These are phyloP conservation scores for Phytophthora syringae DNA, from an alignment of 352 stramenopile genomes.

Conservation along the genomic window DNA sequence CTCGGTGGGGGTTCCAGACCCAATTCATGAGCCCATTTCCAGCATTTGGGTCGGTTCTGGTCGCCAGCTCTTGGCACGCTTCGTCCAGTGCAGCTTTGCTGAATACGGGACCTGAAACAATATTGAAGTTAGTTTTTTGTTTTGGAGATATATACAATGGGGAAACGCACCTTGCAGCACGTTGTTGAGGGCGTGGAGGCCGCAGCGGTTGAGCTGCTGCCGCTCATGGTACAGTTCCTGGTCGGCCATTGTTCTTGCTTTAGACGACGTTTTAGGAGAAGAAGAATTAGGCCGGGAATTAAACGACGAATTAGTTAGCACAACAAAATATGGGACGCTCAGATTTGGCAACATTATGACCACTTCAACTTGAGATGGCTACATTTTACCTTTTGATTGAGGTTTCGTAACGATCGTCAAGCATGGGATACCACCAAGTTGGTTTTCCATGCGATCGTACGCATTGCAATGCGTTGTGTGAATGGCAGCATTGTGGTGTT, in stretches of 20 bases:
- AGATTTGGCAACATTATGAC: too few relatives aligned
- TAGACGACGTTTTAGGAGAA: too few relatives aligned
- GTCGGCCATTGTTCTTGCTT: conserved; percentile 14
- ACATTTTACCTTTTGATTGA: conserved; percentile 10
- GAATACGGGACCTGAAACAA: conserved; percentile 49
- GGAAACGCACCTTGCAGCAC: conserved; percentile 59
- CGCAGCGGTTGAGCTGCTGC: conserved; percentile 78
- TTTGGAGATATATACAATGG: not conserved
- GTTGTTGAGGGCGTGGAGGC: conserved; percentile 86
- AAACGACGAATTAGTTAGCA: too few relatives aligned
- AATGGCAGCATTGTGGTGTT: conserved; percentile 27
- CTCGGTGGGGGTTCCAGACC: conserved; percentile 70
- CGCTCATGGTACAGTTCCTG: conserved; percentile 70
- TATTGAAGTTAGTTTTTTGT: conserved; percentile 1
- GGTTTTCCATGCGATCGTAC: conserved; percentile 31
- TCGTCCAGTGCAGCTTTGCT: conserved; percentile 55
- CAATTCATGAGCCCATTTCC: conserved; percentile 27
- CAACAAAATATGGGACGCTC: too few relatives aligned
- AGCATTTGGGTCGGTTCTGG: conserved; percentile 13
- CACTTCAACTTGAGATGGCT: conserved; percentile 32
- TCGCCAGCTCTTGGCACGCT: conserved; percentile 47
- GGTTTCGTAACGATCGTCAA: conserved; percentile 44
- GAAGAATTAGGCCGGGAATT: too few relatives aligned
- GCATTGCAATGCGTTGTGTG: not conserved
- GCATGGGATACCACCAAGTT: conserved; percentile 17